Conservation (phyloP, 208 protist genomes). For the Herpetomonas samuelpessoai region DNA sequence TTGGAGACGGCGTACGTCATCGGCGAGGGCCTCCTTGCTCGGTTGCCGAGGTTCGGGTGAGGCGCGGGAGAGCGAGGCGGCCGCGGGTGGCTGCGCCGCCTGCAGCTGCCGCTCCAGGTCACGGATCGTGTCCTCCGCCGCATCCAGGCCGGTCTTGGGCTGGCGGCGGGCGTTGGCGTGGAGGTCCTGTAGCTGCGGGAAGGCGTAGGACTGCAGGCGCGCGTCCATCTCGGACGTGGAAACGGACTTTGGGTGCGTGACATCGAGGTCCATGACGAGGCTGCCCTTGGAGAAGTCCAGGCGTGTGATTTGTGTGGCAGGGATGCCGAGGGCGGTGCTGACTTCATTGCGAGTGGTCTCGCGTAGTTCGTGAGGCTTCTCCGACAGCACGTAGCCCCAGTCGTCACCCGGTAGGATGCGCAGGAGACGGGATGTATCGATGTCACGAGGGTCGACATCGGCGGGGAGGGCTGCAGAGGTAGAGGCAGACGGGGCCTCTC, state of each 20-base stretch:
- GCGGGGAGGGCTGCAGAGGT: neutral
- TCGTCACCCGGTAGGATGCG: conserved; percentile 40
- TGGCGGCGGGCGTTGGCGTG: conserved; percentile 25
- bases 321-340: conserved; percentile 35
- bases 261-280: conserved; percentile 32
- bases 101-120: conserved; percentile 38
- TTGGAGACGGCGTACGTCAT: conserved; percentile 16
- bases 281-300: conserved; percentile 23
- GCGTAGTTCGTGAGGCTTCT: conserved; percentile 51
- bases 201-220: conserved; percentile 40
- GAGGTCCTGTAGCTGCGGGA: conserved; percentile 27
- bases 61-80: conserved; percentile 5
- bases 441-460: conserved; percentile 7
- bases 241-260: conserved; percentile 34
- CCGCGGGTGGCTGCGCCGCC: conserved; percentile 9
- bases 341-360: conserved; percentile 39
- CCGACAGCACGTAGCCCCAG: conserved; percentile 45
- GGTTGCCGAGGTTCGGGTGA: conserved; percentile 22
- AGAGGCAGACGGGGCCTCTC: neutral
- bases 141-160: conserved; percentile 36
- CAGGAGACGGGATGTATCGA: conserved; percentile 18
- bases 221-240: conserved; percentile 26
- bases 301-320: conserved; percentile 28
- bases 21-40: conserved; percentile 1
- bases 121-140: conserved; percentile 26